These are phyloP conservation scores for Trifolium dubium DNA, from an alignment of 306 rosid genomes.

Conservation along the genomic window DNA sequence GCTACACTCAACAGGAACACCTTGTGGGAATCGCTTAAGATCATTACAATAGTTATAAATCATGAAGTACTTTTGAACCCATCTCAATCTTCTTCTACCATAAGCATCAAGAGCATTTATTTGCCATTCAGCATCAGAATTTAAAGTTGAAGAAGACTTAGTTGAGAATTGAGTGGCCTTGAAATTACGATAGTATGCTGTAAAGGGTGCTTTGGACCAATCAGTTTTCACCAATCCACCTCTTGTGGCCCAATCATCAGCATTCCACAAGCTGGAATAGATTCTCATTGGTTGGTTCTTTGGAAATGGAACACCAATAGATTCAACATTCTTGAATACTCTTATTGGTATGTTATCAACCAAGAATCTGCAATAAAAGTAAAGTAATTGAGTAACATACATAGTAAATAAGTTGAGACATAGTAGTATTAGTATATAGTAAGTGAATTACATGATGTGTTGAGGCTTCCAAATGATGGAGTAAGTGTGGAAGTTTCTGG, in stretches of 20 bases:
- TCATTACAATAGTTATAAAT: slow-evolving; percentile 56
- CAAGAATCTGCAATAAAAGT: slow-evolving; percentile 49
- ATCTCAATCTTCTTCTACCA: slow-evolving; percentile 55
- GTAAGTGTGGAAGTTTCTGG: slow-evolving; percentile 59
- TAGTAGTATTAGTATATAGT: too few relatives aligned
- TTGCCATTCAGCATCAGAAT: slow-evolving; percentile 37
- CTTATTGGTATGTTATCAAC: slow-evolving; percentile 72
- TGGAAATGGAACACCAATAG: slow-evolving; percentile 63
- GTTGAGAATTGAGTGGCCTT: slow-evolving; percentile 47
- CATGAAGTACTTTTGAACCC: slow-evolving; percentile 59
- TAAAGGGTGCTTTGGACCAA: slow-evolving; percentile 77
- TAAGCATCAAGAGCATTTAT: slow-evolving; percentile 46
- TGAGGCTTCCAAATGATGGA: slow-evolving; percentile 59
- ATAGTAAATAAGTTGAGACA: too few relatives aligned
- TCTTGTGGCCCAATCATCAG: slow-evolving; percentile 85
- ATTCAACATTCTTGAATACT: slow-evolving; percentile 66
- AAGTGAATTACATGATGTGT: slow-evolving; percentile 50
- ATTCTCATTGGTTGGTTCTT: slow-evolving; percentile 69
- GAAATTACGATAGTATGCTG: slow-evolving; percentile 60
- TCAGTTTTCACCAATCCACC: slow-evolving; percentile 76
- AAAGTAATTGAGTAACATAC: too few relatives aligned
- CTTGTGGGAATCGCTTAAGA: slow-evolving; percentile 55
- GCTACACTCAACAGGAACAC: slow-evolving; percentile 55
- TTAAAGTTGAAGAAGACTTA: slow-evolving; percentile 29
- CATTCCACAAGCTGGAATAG: slow-evolving; percentile 75